Conservation (phyloP, 495 filamentous ascomycete genomes). For the Penicillium psychrofluorescens region DNA sequence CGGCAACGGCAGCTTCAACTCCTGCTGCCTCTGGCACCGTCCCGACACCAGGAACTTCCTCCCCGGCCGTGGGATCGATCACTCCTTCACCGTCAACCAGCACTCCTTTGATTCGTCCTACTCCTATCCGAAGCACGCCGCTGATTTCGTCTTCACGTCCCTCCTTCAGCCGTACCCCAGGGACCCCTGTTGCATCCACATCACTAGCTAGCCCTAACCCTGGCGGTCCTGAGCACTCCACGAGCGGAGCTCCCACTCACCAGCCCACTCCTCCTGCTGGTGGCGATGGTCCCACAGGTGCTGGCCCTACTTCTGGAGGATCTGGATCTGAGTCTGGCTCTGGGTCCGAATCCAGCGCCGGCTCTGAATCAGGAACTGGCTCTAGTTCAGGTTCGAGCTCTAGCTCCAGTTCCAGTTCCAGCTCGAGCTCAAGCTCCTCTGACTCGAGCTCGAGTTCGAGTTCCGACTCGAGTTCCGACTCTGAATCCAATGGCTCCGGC, state of each 20-base stretch:
- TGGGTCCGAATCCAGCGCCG: slow-evolving; percentile 1
- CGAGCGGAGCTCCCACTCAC: slow-evolving; percentile 4
- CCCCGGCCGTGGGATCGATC: slow-evolving; percentile 10
- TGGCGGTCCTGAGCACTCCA: slow-evolving; percentile 1
- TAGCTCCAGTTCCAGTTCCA: not conserved
- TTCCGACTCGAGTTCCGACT: not conserved
- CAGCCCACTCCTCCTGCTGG: slow-evolving; percentile 5
- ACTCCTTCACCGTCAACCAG: slow-evolving; percentile 4
- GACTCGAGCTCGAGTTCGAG: not conserved
- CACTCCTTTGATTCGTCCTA: slow-evolving; percentile 14
- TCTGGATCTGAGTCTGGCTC: not conserved
- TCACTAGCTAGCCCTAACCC: slow-evolving; percentile 6
- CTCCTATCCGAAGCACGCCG: slow-evolving; percentile 14
- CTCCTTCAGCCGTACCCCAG: slow-evolving; percentile 8
- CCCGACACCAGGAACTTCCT: slow-evolving; percentile 9
- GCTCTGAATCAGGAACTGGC: not conserved
- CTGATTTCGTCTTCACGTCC: slow-evolving; percentile 11
- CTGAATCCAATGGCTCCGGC: not conserved
- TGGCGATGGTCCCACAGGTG: slow-evolving; percentile 4
- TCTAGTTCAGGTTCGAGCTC: not conserved
- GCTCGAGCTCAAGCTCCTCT: not conserved
- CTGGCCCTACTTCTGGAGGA: slow-evolving; percentile 8
- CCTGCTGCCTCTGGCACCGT: slow-evolving; percentile 10
- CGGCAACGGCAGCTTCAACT: slow-evolving; percentile 14
- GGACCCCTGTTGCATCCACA: not conserved